Evolutionary conservation across 805 yeast species (phyloP).

Genomic region (Saturnispora kantuleensis): DNA sequence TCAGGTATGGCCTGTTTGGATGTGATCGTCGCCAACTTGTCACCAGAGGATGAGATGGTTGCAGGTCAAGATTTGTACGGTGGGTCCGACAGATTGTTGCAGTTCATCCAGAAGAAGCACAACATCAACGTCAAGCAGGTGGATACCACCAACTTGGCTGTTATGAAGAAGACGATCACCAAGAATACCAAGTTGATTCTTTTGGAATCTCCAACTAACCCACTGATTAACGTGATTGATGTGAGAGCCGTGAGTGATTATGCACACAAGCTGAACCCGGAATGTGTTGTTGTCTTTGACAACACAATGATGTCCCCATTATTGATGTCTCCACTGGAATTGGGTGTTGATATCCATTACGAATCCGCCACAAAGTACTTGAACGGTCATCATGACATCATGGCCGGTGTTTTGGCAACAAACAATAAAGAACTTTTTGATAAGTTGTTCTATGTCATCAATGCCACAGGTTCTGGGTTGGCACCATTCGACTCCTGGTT

Average conservation of each 20-base stretch:
- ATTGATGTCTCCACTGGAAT: constrained; percentile 71
- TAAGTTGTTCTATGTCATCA: constrained; percentile 63
- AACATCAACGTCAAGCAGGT: constrained; percentile 62
- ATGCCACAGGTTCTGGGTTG: constrained; percentile 84
- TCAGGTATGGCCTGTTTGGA: constrained; percentile 93
- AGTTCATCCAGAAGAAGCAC: constrained; percentile 54
- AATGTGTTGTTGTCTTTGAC: constrained; percentile 72
- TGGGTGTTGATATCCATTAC: constrained; percentile 85
- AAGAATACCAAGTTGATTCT: constrained; percentile 64
- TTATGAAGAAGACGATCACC: constrained; percentile 47
- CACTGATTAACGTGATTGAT: constrained; percentile 81
- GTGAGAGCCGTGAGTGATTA: constrained; percentile 53
- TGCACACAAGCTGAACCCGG: constrained; percentile 61
- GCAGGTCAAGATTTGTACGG: constrained; percentile 96
- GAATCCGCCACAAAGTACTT: constrained; percentile 90
- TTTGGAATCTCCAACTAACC: constrained; percentile 90
- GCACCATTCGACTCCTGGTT: constrained; percentile 93
- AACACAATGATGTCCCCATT: constrained; percentile 97
- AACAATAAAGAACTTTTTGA: constrained; percentile 56
- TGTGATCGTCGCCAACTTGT: constrained; percentile 56
- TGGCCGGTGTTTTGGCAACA: constrained; percentile 89
- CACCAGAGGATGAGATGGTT: constrained; percentile 81
- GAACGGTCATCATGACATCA: constrained; percentile 91
- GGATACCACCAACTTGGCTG: constrained; percentile 67
- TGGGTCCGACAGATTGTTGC: constrained; percentile 80